Percentiles rank a stretch among this genome's conserved stretches.
phyloP scores from a whole-genome alignment of 345 rosid species.

The Eucalyptus tenuipes region DNA sequence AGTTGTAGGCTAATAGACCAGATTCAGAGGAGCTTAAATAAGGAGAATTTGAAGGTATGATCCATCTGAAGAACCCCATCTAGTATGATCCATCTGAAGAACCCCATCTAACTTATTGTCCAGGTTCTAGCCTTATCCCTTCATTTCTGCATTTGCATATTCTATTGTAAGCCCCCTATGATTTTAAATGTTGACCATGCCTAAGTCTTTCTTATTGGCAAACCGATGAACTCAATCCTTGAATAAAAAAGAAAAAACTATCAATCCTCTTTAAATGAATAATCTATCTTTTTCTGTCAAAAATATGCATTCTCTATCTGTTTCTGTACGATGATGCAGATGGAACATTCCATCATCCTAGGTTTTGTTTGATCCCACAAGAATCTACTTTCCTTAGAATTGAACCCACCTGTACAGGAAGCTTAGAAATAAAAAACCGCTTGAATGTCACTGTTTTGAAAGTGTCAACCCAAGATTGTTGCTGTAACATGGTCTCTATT shows the following conservation, averaged over 20 bases:
- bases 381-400: not conserved
- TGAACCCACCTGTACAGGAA: not conserved
- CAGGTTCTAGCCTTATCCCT: not conserved
- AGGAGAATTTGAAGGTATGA: not conserved
- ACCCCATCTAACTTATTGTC: not conserved
- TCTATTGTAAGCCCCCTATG: not conserved
- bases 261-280: not conserved
- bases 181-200: not conserved
- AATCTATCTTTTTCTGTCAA: not conserved
- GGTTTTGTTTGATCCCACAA: not conserved
- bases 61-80: not conserved
- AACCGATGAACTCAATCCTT: not conserved
- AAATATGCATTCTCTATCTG: not conserved
- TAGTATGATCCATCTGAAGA: not conserved
- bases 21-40: too few species aligned
- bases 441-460: not conserved
- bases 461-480: not conserved
- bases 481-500: not conserved
- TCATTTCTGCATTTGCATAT: not conserved
- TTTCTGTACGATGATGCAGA: not conserved
- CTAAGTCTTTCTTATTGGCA: not conserved
- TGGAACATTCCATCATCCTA: not conserved
- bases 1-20: too few species aligned
- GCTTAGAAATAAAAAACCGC: not conserved
- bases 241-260: too few species aligned